Evolutionary conservation across 1,284 basidiomycete species (phyloP), one percentile per base, ranked within the genome.

Genomic region (Earliella scabrosa): DNA sequence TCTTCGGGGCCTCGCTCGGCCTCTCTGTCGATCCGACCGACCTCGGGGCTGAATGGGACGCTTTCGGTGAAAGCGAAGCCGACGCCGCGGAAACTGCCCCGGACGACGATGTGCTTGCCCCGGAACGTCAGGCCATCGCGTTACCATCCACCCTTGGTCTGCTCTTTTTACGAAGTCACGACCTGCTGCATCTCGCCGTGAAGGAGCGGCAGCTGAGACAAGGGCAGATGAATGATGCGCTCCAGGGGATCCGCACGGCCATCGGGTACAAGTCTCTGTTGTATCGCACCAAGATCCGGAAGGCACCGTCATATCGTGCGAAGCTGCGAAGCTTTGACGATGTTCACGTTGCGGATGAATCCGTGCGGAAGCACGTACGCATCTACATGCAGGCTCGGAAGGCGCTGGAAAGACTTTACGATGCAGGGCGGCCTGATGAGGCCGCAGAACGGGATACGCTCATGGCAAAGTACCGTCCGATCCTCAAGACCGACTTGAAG

Each of bases 211-310:
- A 21, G 18, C 43, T 52, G 45, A 52, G n/a, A n/a, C n/a, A n/a
- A n/a, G n/a, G n/a, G n/a, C n/a, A n/a, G n/a, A n/a, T n/a, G n/a
- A n/a, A n/a, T 18, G 50, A 52, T 13, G 7, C 34, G 11, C 26
- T 52, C 5, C 50, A 52, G 23, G 41, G 14, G 7, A 52, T 52
- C 5, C 50, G 50, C 8, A 26, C n/a, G 11, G 50, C 24, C 1
- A 52, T 45, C 16, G 34, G 50, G 4, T 52, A 52, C 50, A 52
- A 52, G 41, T 52, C 50, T 4, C 6, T 43, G 20, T 24, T 52
- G 2, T 52, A 43, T 23, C 40, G 26, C 1, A 16, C n/a, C 11
- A 52, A 45, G 50, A 34, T 52, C 1, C 43, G 50, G 3, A 44
- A 44, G 11, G 50, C 50, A 1, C 16, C 34, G 4, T 38, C 41